Conservation (phyloP, 2,329 filamentous ascomycete species). For the Colletotrichum orbiculare region DNA sequence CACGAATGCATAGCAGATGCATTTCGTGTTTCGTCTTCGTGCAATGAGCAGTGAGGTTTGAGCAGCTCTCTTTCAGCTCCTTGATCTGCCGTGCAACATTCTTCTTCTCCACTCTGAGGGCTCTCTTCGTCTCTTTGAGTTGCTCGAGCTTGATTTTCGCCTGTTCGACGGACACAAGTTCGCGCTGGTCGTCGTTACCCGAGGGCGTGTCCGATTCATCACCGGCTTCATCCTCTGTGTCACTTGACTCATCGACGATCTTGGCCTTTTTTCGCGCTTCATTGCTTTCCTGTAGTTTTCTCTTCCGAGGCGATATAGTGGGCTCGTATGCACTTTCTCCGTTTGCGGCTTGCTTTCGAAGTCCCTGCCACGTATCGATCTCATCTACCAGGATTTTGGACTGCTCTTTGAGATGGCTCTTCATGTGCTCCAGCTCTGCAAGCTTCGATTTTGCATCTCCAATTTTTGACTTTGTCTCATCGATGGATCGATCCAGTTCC, state of each 20-base stretch:
- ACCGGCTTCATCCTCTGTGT: slow-evolving; percentile 2
- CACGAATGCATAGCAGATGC: slow-evolving; percentile 57
- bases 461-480: neutral
- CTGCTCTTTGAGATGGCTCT: neutral
- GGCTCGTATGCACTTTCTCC: neutral
- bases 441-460: neutral
- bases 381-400: neutral
- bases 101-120: slow-evolving; percentile 1
- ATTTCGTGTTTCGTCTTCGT: neutral
- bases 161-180: slow-evolving; percentile 2
- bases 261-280: slow-evolving; percentile 27
- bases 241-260: neutral
- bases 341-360: neutral
- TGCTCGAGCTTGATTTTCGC: slow-evolving; percentile 3
- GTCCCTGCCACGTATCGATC: neutral
- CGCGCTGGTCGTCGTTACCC: neutral
- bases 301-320: slow-evolving; percentile 10
- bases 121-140: slow-evolving; percentile 19
- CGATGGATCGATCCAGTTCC: neutral
- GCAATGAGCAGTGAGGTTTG: neutral
- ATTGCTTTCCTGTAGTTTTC: slow-evolving; percentile 2
- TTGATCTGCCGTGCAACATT: neutral
- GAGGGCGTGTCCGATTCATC: slow-evolving; percentile 12
- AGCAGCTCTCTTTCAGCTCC: neutral
- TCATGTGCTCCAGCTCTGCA: neutral